Evolutionary conservation across 257 asterid genomes (phyloP), one percentile per base, ranked within the genome.

Genomic region (Thymus quinquecostatus): DNA sequence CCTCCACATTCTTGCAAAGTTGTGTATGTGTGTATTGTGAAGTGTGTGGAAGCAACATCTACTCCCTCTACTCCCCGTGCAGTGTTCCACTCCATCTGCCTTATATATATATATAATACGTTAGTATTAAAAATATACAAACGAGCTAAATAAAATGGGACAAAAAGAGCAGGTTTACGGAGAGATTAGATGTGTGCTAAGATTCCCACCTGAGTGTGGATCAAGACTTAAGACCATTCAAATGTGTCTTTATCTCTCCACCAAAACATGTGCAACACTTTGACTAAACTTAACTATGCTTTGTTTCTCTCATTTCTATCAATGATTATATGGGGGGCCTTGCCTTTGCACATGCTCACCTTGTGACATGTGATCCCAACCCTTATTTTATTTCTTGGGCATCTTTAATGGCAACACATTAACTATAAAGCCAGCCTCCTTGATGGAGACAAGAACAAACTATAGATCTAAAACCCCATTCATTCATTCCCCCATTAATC

Each of bases 261-360:
- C 78, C 80, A 84, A 68, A 84, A 79, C 92, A 87, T 86, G 88
- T 86, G 91, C 85, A 66, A 53, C 55, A 62, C 74, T 70, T 89
- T 90, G 88, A 85, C 86, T 72, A 72, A 72, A 64, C 64, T 57
- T 51, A 64, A 69, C 53, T 59, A 54, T 60, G 12, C 5, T 44
- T 21, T 67, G 76, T 47, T 71, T 40, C 66, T 57, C 56, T 55
- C 70, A 38, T 66, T 72, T 74, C 59, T 78, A 36, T 59, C 75
- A 86, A 86, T 83, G 86, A 80, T 83, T 80, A 79, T 83, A 73
- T 79, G 75, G 75, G 86, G 86, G 84, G 14, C 87, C 79, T 83
- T 80, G 89, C 86, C 87, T 78, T 83, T 80, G 88, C 86, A 86
- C 89, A 81, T 83, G 88, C 70, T 68, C 69, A 78, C 13, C 78